Evolutionary conservation across 2,329 filamentous ascomycete species (phyloP).

Genomic region (Mycosphaerelloides madeirae): DNA sequence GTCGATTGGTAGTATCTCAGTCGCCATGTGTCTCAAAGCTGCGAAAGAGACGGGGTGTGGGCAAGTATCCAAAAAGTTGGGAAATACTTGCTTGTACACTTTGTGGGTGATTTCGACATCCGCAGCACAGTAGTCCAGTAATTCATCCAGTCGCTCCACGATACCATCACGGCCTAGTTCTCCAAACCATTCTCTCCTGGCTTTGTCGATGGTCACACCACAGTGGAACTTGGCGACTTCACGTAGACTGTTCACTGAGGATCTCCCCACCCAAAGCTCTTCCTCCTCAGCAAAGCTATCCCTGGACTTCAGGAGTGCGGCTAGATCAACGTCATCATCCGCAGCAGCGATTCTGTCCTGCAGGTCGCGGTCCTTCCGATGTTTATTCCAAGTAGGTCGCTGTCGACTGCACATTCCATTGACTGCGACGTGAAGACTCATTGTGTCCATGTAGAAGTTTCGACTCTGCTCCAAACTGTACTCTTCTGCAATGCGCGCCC

Average conservation of each 20-base stretch:
- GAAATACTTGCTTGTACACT: constrained; percentile 91
- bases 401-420: constrained; percentile 99
- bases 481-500: constrained; percentile 82
- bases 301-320: constrained; percentile 62
- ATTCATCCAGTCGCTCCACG: constrained; percentile 66
- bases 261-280: constrained; percentile 90
- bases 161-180: constrained; percentile 71
- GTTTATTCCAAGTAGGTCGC: constrained; percentile 94
- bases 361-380: constrained; percentile 82
- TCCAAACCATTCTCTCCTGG: constrained; percentile 78
- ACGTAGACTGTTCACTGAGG: constrained; percentile 88
- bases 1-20: constrained; percentile 87
- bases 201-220: constrained; percentile 85
- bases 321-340: constrained; percentile 66
- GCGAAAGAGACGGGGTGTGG: constrained; percentile 97
- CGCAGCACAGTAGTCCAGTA: constrained; percentile 90
- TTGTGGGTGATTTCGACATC: constrained; percentile 90
- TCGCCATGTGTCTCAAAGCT: constrained; percentile 84
- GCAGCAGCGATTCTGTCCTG: constrained; percentile 72
- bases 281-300: constrained; percentile 70
- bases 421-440: constrained; percentile 95
- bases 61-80: constrained; percentile 81
- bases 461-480: constrained; percentile 77
- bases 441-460: constrained; percentile 90
- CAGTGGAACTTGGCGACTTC: constrained; percentile 98